Base-by-base conservation (phyloP, 768 basidiomycete species). In the Mycena haematopus region DNA sequence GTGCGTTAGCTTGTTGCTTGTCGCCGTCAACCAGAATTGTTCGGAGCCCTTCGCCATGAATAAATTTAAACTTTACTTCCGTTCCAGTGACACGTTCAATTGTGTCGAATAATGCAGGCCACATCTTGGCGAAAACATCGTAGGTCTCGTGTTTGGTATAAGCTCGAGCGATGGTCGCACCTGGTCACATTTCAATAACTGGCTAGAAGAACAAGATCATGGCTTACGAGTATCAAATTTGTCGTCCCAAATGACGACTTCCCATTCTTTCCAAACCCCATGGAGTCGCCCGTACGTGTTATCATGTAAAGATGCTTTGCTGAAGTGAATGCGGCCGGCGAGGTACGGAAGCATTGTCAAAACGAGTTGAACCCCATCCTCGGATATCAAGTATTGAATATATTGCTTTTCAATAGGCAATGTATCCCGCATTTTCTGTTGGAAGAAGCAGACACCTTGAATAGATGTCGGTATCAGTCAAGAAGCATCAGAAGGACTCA, bases 261-360 rank as follows among this genome's bases (percentile, higher is more conserved):
- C 69, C 69, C 69, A 70, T 44, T 68, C 69, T 38, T 70, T 70
- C 66, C 69, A 68, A 27, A 40, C 27, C 21, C 65, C 62, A 44
- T 66, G 59, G 4, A 60, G 25, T 1, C 68, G 60, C 15, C 52
- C 49, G 27, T 69, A 70, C 1, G 66, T 70, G 49, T 67, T 67
- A 35, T 69, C 68, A 56, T 69, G 63, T 2, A 69, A 44, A 0
- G 68, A 63, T 2, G 38, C 35, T 11, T 63, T 61, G 19, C 45
- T 21, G 8, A 17, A 14, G 50, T 69, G 63, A 52, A 69, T 56
- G n/a, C 50, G 36, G 15, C 45, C 9, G 13, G 66, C 66, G 2
- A 69, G 60, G 22, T 21, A 38, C 21, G 65, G 58, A 3, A 61
- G 54, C 63, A 67, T 69, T 14, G 68, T 69, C 19, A 64, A 24